phyloP scores from a whole-genome alignment of 2,329 filamentous ascomycete genomes.

The Pseudogymnoascus pannorum region DNA sequence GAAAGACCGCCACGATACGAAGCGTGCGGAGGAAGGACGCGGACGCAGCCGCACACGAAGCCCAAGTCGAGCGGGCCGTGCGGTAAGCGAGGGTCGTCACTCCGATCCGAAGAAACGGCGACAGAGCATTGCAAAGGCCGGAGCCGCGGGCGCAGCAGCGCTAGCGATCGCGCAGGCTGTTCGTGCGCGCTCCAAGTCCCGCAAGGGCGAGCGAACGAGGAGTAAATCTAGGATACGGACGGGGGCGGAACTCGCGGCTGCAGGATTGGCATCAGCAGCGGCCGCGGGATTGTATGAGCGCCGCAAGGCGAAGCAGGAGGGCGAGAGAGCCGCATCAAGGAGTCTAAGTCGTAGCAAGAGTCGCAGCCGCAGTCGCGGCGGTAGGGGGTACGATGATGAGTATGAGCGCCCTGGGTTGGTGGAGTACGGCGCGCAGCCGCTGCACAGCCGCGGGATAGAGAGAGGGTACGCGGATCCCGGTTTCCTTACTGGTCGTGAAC shows the following conservation, averaged over 20 bases:
- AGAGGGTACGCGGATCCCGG: constrained; percentile 13
- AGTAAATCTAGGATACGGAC: constrained; percentile 37
- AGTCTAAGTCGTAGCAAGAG: constrained; percentile 31
- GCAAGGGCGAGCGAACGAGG: constrained; percentile 34
- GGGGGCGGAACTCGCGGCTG: constrained; percentile 54
- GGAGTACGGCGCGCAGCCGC: constrained; percentile 56
- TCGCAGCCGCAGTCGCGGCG: constrained; percentile 43
- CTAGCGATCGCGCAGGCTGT: constrained; percentile 48
- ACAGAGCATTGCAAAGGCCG: constrained; percentile 27
- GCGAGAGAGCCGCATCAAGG: constrained; percentile 30
- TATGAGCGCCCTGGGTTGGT: constrained; percentile 41
- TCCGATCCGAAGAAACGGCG: constrained; percentile 41
- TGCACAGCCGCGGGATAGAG: constrained; percentile 34
- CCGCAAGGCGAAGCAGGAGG: constrained; percentile 49
- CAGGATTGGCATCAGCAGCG: constrained; percentile 52
- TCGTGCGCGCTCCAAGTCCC: constrained; percentile 50
- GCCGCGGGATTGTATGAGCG: constrained; percentile 56
- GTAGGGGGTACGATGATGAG: constrained; percentile 34
- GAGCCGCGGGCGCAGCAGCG: constrained; percentile 47
- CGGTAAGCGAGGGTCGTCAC: constrained; percentile 40
- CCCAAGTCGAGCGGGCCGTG: constrained; percentile 33
- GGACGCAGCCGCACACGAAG: constrained; percentile 44
- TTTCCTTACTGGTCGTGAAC: constrained; percentile 1
- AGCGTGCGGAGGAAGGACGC: constrained; percentile 50
- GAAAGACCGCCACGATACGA: constrained; percentile 47